Evolutionary conservation across 306 rosid genomes (phyloP).

Genomic region (Styphnolobium japonicum): DNA sequence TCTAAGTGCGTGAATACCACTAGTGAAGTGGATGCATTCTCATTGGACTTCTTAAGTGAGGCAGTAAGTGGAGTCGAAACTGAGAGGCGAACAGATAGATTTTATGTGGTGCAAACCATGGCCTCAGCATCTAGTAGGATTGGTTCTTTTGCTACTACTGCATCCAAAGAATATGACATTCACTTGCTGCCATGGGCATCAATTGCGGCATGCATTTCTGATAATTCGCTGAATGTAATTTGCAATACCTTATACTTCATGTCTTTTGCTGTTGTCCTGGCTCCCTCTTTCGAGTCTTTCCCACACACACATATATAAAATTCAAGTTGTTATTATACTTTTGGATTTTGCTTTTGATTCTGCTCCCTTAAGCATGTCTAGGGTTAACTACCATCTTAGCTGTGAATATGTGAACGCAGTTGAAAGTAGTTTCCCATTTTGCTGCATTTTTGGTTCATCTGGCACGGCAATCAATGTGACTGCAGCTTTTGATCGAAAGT

Average conservation of each 20-base stretch:
- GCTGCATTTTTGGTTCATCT: constrained; percentile 7
- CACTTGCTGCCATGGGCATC: constrained; percentile 99
- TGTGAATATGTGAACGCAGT: constrained; percentile 3
- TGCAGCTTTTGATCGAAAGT: constrained; percentile 7
- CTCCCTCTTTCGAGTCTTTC: background rate
- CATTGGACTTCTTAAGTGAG: constrained; percentile 67
- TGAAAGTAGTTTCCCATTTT: constrained; percentile 15
- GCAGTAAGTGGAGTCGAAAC: constrained; percentile 48
- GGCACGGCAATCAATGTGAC: constrained; percentile 1
- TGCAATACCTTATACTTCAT: constrained; percentile 28
- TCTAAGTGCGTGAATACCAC: constrained; percentile 53
- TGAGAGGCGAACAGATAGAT: constrained; percentile 64
- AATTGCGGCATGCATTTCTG: constrained; percentile 84
- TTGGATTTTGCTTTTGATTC: constrained; percentile 22
- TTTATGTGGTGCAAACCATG: constrained; percentile 85
- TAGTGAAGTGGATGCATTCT: constrained; percentile 67
- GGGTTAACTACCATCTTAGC: background rate
- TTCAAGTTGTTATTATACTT: background rate
- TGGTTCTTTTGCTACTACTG: constrained; percentile 79
- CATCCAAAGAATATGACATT: constrained; percentile 92
- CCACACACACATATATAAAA: background rate
- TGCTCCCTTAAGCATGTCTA: background rate
- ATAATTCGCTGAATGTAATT: constrained; percentile 62
- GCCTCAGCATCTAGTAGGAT: constrained; percentile 84
- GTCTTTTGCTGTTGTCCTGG: constrained; percentile 14